Base-by-base conservation (phyloP, 2,329 filamentous ascomycete species). In the Xylariaceae sp. region DNA sequence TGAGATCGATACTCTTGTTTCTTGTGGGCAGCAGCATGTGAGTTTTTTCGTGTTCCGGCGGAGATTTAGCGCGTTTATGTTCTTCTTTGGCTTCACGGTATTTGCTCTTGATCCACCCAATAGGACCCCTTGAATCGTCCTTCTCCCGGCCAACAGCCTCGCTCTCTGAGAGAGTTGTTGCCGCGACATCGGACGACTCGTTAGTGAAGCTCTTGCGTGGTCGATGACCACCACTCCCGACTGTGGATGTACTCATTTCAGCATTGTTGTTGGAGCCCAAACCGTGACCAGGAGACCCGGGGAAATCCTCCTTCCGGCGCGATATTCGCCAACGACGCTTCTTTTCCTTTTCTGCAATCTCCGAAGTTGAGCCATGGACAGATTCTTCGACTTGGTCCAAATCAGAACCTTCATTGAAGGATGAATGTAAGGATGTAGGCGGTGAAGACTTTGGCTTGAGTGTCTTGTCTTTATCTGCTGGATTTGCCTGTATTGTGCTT, bases 331-430 rank as follows among this genome's bases (percentile, higher is more conserved):
- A 79, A 19, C 85, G 80, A 43, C 76, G 79, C 56, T 83, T 85
- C 63, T 82, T 86, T 39, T 86, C 81, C 52, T 77, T 82, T 39
- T 85, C 81, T 12, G 79, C 70, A 33, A 64, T 61, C 3, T 73
- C 73, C 4, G 44, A 26, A 18, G 51, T 48, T 11, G 52, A 46
- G 11, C 39, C 36, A 9, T 47, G 50, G 22, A 42, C 17, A 9
- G 32, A 34, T 24, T 89, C 85, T 19, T 89, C 87, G 9, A 74
- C 63, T 46, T 85, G 81, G 48, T 95, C 89, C 22, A 82, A 60
- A 57, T 95, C 89, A 0, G 89, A 95, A 17, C 83, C 80, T 51
- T 94, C 89, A 18, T 91, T 93, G 49, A 81, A 79, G 0, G 77
- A 81, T 19, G 88, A 91, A 52, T 87, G 81, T 44, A 89, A 72